Percentiles rank a stretch among this genome's conserved stretches.
phyloP scores from a whole-genome alignment of 1,284 basidiomycete genomes.

The Trametes polyzona region DNA sequence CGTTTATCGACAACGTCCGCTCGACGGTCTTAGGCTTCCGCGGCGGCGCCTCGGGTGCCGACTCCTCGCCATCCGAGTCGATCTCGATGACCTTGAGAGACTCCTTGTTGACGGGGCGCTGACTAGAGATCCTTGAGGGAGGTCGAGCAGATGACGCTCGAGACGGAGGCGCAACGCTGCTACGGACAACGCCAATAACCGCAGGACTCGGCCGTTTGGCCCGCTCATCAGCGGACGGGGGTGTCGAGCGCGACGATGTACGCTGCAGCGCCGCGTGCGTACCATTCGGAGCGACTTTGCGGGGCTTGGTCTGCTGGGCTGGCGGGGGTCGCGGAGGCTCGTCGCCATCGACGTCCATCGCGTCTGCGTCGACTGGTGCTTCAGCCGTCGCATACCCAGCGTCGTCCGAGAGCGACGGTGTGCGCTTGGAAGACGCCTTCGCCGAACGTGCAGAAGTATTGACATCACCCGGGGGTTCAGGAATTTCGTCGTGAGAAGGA shows the following conservation, averaged over 20 bases:
- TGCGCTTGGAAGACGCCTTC: slow-evolving; percentile 7
- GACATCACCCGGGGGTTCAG: not conserved
- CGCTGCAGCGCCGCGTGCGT: not conserved
- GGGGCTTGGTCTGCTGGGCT: not conserved
- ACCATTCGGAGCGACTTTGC: not conserved
- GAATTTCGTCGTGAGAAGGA: not conserved
- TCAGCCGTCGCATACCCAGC: slow-evolving; percentile 37
- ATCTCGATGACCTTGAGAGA: slow-evolving; percentile 31
- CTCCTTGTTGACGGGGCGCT: slow-evolving; percentile 1
- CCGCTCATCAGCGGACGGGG: not conserved
- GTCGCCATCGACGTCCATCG: slow-evolving; percentile 27
- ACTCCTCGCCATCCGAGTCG: slow-evolving; percentile 31
- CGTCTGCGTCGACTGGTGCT: slow-evolving; percentile 25
- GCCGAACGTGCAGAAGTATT: slow-evolving; percentile 11
- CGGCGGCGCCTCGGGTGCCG: not conserved
- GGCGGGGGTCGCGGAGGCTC: not conserved
- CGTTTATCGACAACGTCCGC: not conserved
- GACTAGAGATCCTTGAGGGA: not conserved
- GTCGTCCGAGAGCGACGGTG: slow-evolving; percentile 33
- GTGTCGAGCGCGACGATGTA: slow-evolving; percentile 1
- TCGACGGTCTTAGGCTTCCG: not conserved
- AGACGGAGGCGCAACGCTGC: slow-evolving; percentile 2
- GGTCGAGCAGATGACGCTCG: slow-evolving; percentile 13
- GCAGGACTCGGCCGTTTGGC: slow-evolving; percentile 10
- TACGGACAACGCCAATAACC: slow-evolving; percentile 1